Percentiles rank a stretch among this genome's conserved stretches.
phyloP scores from a whole-genome alignment of 1,284 basidiomycete species.

The Tranzscheliella williamsii region DNA sequence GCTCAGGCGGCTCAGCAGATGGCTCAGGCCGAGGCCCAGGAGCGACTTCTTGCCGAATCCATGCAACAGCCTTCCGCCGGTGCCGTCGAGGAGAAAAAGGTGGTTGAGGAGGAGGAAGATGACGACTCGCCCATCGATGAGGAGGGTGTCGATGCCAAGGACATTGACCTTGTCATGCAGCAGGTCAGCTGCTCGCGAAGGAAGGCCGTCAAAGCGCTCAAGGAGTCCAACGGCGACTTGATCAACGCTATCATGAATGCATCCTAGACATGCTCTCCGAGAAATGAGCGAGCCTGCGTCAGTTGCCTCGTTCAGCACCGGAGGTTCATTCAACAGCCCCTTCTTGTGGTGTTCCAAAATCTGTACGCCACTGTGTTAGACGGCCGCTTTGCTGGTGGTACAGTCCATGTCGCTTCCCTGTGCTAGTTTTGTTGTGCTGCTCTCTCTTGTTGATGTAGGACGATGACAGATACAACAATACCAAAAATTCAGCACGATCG shows the following conservation, averaged over 20 bases:
- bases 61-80: conserved; percentile 38
- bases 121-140: conserved; percentile 62
- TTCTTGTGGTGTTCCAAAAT: no score
- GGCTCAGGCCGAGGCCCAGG: conserved; percentile 65
- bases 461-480: no score
- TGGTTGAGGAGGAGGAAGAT: conserved; percentile 59
- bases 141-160: conserved; percentile 76
- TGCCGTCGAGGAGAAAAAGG: conserved; percentile 27
- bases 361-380: no score
- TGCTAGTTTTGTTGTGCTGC: no score
- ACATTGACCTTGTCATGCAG: conserved; percentile 86
- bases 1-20: conserved; percentile 82
- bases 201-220: conserved; percentile 61
- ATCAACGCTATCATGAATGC: conserved; percentile 60
- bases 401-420: no score
- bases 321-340: no score
- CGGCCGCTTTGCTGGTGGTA: no score
- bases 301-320: no score
- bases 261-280: conserved; percentile 35
- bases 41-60: conserved; percentile 68
- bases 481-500: no score
- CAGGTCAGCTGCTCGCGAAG: conserved; percentile 65
- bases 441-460: no score
- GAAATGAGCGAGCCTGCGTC: no score
- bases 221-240: conserved; percentile 58